Evolutionary conservation across 305 asterid species (phyloP).

Genomic region (Solanum hybrid): DNA sequence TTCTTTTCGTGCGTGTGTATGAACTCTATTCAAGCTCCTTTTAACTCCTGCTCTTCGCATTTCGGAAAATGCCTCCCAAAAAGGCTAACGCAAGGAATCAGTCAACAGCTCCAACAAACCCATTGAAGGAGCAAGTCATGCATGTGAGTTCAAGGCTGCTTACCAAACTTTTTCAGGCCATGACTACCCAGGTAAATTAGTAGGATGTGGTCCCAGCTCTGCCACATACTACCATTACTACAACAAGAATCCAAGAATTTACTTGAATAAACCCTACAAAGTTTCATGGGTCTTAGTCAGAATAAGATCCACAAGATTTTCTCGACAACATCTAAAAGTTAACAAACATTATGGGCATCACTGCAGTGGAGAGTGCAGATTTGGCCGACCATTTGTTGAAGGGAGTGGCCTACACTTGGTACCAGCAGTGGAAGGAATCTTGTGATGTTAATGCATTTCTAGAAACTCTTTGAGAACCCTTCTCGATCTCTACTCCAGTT

Average conservation of each 20-base stretch:
- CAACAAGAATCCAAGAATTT: not conserved
- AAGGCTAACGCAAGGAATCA: too few relatives aligned
- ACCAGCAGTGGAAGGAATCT: not conserved
- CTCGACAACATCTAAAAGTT: not conserved
- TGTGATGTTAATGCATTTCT: not conserved
- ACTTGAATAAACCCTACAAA: not conserved
- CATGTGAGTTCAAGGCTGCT: too few relatives aligned
- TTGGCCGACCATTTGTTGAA: not conserved
- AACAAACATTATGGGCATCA: not conserved
- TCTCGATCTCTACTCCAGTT: not conserved
- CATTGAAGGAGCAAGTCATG: too few relatives aligned
- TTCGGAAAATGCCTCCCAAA: too few relatives aligned
- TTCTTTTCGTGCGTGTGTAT: not conserved
- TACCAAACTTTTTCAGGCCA: too few relatives aligned
- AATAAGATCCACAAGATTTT: not conserved
- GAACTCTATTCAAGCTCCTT: too few relatives aligned
- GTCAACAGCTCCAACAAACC: too few relatives aligned
- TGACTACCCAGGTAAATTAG: too few relatives aligned
- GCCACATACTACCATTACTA: not conserved
- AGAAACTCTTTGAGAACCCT: not conserved
- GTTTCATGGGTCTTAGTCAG: too few relatives aligned
- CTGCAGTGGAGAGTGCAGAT: not conserved
- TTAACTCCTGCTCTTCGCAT: too few relatives aligned
- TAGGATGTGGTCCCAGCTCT: not conserved
- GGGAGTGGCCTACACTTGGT: not conserved